Percentiles rank a stretch among this genome's conserved stretches.
These are phyloP conservation scores for Boletus hoseneyae DNA, from an alignment of 1,284 basidiomycete species.

Conservation along the genomic window DNA sequence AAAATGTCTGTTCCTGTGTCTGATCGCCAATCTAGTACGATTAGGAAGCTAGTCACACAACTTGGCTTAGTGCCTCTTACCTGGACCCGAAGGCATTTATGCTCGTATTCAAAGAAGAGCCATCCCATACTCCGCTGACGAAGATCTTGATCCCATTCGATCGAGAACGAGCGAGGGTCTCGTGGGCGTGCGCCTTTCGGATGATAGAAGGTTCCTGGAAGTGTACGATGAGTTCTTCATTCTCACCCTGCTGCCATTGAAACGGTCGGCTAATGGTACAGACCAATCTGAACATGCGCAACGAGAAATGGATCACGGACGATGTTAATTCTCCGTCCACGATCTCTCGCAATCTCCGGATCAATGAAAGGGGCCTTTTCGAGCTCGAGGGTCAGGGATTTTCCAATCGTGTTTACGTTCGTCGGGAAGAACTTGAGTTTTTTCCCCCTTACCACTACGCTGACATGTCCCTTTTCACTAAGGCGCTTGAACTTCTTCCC, in stretches of 20 bases:
- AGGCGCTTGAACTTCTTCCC: conserved; percentile 48
- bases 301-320: conserved; percentile 51
- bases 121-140: conserved; percentile 44
- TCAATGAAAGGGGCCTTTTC: conserved; percentile 59
- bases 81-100: conserved; percentile 58
- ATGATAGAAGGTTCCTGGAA: conserved; percentile 31
- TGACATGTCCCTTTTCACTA: conserved; percentile 36
- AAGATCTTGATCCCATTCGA: conserved; percentile 56
- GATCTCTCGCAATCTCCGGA: conserved; percentile 57
- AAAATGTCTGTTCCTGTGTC: conserved; percentile 46
- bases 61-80: conserved; percentile 33
- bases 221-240: background rate
- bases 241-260: background rate
- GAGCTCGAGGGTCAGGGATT: conserved; percentile 35
- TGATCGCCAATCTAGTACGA: conserved; percentile 50
- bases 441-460: conserved; percentile 37
- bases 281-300: conserved; percentile 59
- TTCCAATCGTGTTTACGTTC: conserved; percentile 20
- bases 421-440: conserved; percentile 29
- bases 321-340: conserved; percentile 41
- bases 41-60: background rate
- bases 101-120: conserved; percentile 60
- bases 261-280: conserved; percentile 27
- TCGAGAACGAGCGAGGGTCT: conserved; percentile 53
- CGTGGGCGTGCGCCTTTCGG: conserved; percentile 31